Evolutionary conservation across 2,329 filamentous ascomycete species (phyloP), one percentile per base, ranked within the genome.

Genomic region (Alternaria consortialis): DNA sequence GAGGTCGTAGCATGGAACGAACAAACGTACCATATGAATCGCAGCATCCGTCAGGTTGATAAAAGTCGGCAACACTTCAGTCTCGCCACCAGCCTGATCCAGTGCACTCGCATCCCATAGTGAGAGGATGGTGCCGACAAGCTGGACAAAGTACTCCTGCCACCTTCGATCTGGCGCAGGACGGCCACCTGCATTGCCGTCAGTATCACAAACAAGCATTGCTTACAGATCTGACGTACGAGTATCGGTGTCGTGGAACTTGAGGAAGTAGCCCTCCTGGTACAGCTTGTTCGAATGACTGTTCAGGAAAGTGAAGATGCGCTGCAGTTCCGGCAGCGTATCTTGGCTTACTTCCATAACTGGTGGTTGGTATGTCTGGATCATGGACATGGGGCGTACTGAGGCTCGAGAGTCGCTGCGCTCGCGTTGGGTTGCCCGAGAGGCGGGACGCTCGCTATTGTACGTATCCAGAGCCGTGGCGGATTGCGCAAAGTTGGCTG

Each of bases 11-110:
- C 17, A 42, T 44, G 6, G 11, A 13, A 27, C 15, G 15, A n/a
- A 61, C 74, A 25, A n/a, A 62, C 74, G 23, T 85, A 97, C 95
- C 93, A 98, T 97, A 80, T 97, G 97, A 71, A 99, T 93, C 0
- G 95, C 97, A 20, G 95, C 95, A 84, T 99, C 95, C 7, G 95
- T 97, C 61, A 99, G 82, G 75, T 99, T 99, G 78, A 99, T 94
- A 77, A 97, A 99, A 52, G 92, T 95, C 32, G 93, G 93, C 42
- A 94, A 83, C 48, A 97, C 91, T 74, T 97, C 92, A 66, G 90
- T 91, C 72, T 95, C 88, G 70, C 93, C 90, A 36, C 92, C 93
- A 12, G 92, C 94, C 39, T 88, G 89, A 81, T 99, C 95, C 60
- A 98, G 85, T 77, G 95, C 93, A 66, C 91, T 89, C 25, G 94